Evolutionary conservation across 148 eudicot genomes (phyloP).

Genomic region (Hydrangea macrophylla): DNA sequence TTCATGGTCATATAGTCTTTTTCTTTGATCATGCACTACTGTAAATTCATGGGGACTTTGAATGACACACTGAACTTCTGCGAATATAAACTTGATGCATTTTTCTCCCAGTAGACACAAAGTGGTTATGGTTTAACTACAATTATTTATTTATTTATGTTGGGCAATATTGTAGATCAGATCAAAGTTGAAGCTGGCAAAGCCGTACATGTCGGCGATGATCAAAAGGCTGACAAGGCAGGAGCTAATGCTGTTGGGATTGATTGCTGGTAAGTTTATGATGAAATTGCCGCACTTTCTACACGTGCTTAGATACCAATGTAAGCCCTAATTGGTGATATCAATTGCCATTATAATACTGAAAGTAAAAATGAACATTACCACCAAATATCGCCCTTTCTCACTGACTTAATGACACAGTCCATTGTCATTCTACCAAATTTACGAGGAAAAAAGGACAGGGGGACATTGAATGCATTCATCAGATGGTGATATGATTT

Average conservation of each 20-base stretch:
- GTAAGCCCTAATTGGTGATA: background rate
- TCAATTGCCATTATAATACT: background rate
- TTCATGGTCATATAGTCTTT: background rate
- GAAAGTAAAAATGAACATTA: background rate
- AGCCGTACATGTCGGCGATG: slow-evolving; percentile 91
- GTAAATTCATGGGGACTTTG: background rate
- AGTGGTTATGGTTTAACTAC: background rate
- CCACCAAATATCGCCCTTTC: background rate
- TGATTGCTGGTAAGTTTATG: slow-evolving; percentile 66
- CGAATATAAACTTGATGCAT: background rate
- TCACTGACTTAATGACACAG: background rate
- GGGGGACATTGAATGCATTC: background rate
- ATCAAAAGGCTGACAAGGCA: slow-evolving; percentile 66
- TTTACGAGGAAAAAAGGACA: background rate
- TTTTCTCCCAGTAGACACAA: background rate
- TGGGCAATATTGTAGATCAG: slow-evolving; percentile 42
- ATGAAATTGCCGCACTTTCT: background rate
- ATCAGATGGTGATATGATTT: background rate
- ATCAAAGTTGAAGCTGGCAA: slow-evolving; percentile 46
- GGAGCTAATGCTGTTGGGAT: slow-evolving; percentile 89
- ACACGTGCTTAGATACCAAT: background rate
- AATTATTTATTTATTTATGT: background rate
- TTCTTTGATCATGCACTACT: background rate
- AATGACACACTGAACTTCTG: background rate
- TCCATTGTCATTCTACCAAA: background rate